Percentiles rank a stretch among this genome's conserved stretches.
phyloP scores from a whole-genome alignment of 139 green algal species.

The Closterium sp. region DNA sequence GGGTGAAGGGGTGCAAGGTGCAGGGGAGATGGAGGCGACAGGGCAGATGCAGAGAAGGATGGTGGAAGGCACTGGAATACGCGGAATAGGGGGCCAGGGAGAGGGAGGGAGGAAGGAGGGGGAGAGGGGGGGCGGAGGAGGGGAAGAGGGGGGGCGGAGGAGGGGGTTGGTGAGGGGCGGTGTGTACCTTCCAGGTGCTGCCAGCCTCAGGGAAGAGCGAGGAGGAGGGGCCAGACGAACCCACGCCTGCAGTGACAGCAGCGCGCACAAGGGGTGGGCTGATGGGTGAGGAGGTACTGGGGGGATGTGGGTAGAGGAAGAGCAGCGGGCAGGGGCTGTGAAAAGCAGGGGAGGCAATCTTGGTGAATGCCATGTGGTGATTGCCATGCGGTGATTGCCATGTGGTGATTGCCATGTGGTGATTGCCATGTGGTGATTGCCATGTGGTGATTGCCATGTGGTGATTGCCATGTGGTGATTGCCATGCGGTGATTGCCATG shows the following conservation, averaged over 20 bases:
- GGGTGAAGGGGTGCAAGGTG: neutral
- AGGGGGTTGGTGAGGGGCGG: neutral
- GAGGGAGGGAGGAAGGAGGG: neutral
- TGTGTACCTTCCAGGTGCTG: constrained; percentile 47
- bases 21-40: neutral
- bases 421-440: too few species aligned
- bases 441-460: too few species aligned
- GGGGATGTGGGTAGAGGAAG: neutral
- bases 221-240: neutral
- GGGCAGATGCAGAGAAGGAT: neutral
- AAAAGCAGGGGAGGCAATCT: too few species aligned
- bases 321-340: neutral
- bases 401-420: too few species aligned
- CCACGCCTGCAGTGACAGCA: neutral
- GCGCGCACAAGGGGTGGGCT: neutral
- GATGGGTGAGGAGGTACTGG: neutral
- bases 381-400: too few species aligned
- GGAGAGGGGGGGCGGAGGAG: neutral
- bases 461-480: too few species aligned
- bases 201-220: constrained; percentile 36
- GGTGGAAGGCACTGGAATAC: neutral
- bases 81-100: neutral
- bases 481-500: too few species aligned
- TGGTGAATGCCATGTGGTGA: too few species aligned
- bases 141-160: neutral